A percentile compares a stretch with the other conserved stretches of the same genome.
phyloP scores from a whole-genome alignment of 768 basidiomycete species.

The Amanita fuliginea region DNA sequence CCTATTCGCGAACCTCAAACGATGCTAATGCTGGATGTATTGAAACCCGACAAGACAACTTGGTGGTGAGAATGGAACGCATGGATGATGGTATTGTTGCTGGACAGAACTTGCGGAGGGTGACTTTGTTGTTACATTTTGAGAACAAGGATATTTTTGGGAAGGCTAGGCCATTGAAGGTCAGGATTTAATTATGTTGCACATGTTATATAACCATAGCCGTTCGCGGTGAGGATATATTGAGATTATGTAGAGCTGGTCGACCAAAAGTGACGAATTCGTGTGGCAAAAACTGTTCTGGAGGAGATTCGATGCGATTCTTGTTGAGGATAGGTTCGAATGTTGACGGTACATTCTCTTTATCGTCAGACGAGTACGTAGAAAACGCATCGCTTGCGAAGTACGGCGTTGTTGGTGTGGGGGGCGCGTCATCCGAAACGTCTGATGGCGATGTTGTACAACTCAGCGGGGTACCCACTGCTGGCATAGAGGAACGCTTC shows the following conservation, averaged over 20 bases:
- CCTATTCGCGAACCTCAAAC: neutral
- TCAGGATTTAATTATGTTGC: slow-evolving; percentile 26
- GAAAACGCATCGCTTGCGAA: slow-evolving; percentile 53
- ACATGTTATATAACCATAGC: slow-evolving; percentile 47
- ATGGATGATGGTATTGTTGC: slow-evolving; percentile 57
- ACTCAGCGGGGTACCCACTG: slow-evolving; percentile 65
- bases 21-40: slow-evolving; percentile 1
- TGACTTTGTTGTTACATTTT: slow-evolving; percentile 78
- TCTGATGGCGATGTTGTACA: slow-evolving; percentile 65
- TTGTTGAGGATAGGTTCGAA: slow-evolving; percentile 71
- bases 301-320: slow-evolving; percentile 51
- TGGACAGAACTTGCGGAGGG: slow-evolving; percentile 50
- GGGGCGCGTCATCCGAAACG: slow-evolving; percentile 73
- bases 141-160: slow-evolving; percentile 15
- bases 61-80: slow-evolving; percentile 61
- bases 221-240: slow-evolving; percentile 53
- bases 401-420: slow-evolving; percentile 67
- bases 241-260: slow-evolving; percentile 68
- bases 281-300: slow-evolving; percentile 72
- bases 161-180: slow-evolving; percentile 14
- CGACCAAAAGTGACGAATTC: slow-evolving; percentile 75
- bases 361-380: slow-evolving; percentile 52
- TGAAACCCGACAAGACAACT: slow-evolving; percentile 37
- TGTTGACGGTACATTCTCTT: slow-evolving; percentile 60
- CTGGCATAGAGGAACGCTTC: slow-evolving; percentile 40